A percentile compares a stretch with the other conserved stretches of the same genome.
These are phyloP conservation scores for Cyberlindnera mississippiensis DNA, from an alignment of 805 yeast genomes.

Conservation along the genomic window DNA sequence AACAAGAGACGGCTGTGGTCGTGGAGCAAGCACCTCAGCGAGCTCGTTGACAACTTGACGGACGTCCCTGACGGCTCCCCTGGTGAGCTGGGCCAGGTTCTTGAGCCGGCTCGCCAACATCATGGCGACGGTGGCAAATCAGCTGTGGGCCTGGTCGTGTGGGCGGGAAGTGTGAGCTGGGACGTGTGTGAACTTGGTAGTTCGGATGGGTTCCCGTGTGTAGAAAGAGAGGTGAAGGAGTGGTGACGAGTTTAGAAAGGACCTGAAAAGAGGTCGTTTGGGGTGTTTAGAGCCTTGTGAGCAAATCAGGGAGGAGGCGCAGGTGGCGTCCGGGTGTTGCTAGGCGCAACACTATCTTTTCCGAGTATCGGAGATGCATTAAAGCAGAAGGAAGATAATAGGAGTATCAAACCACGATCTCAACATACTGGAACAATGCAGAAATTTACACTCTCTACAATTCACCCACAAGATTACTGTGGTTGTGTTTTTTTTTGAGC, in stretches of 20 bases:
- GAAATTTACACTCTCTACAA: too few relatives aligned
- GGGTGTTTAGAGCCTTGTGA: constrained; percentile 3
- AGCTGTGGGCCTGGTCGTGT: too few relatives aligned
- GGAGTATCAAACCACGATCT: too few relatives aligned
- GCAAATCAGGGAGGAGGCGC: neutral
- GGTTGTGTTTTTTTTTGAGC: too few relatives aligned
- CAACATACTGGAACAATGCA: too few relatives aligned
- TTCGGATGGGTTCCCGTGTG: too few relatives aligned
- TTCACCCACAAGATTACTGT: too few relatives aligned
- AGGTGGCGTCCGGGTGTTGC: constrained; percentile 1
- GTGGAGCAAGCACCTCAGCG: constrained; percentile 29
- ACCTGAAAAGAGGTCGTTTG: neutral
- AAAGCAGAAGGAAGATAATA: too few relatives aligned
- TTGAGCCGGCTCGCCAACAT: constrained; percentile 36
- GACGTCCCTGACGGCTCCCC: constrained; percentile 43
- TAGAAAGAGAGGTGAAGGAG: neutral
- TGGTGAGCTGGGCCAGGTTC: constrained; percentile 43
- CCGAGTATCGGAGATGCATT: neutral
- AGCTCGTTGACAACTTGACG: constrained; percentile 47
- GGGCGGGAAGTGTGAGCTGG: neutral
- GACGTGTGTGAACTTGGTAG: too few relatives aligned
- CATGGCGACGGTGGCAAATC: constrained; percentile 7
- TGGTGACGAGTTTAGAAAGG: neutral
- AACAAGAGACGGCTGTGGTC: constrained; percentile 34
- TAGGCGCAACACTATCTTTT: neutral